Evolutionary conservation across 306 rosid species (phyloP).

Genomic region (apple (Malus domestica)): ASM211411v1 NC_041798.1:30108001-30108500

Average conservation of each 20-base stretch:
- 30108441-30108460: background rate
- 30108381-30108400: too few relatives aligned
- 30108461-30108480: too few relatives aligned
- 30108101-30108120: background rate
- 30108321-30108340: too few relatives aligned
- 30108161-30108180: background rate
- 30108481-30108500: too few relatives aligned
- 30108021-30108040: too few relatives aligned
- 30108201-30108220: background rate
- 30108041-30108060: background rate
- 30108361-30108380: background rate
- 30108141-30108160: background rate
- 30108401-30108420: background rate
- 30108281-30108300: background rate
- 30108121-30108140: background rate
- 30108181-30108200: background rate
- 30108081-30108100: too few relatives aligned
- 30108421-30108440: background rate
- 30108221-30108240: background rate
- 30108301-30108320: too few relatives aligned
- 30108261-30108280: background rate
- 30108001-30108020: too few relatives aligned
- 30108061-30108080: too few relatives aligned
- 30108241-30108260: too few relatives aligned
- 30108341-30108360: background rate